These are phyloP conservation scores for Podospora comata DNA, from an alignment of 495 filamentous ascomycete species.

Conservation along the genomic window DNA sequence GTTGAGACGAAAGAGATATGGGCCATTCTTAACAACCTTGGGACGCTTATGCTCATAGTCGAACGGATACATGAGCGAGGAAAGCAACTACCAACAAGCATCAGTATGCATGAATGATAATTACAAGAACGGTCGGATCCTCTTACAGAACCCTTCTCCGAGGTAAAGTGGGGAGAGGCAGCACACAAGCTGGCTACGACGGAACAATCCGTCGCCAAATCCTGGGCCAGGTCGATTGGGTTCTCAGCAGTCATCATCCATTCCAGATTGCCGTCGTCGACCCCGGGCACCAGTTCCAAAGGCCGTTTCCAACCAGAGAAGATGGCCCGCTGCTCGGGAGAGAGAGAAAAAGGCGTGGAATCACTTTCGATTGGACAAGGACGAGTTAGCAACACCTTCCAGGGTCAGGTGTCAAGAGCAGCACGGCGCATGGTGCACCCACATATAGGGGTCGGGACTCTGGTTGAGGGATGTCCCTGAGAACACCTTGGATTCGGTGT, in stretches of 20 bases:
- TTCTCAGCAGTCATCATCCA: conserved; percentile 53
- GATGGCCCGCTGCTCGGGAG: conserved; percentile 62
- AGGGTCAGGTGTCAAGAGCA: neutral
- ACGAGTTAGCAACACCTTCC: conserved; percentile 12
- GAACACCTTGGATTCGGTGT: conserved; percentile 58
- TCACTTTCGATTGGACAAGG: conserved; percentile 53
- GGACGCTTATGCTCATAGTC: conserved; percentile 55
- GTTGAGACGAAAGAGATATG: conserved; percentile 86
- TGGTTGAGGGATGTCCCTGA: conserved; percentile 25
- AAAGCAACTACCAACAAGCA: conserved; percentile 53
- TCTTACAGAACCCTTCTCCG: conserved; percentile 37
- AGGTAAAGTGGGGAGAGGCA: conserved; percentile 48
- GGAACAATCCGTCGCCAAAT: conserved; percentile 91
- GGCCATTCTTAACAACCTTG: conserved; percentile 67
- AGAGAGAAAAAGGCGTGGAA: conserved; percentile 61
- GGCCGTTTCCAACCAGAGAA: conserved; percentile 83
- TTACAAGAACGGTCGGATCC: neutral
- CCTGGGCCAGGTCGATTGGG: conserved; percentile 81
- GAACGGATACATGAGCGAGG: conserved; percentile 70
- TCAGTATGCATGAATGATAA: neutral
- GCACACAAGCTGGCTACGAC: conserved; percentile 95
- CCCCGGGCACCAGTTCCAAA: conserved; percentile 44
- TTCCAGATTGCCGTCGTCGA: conserved; percentile 19
- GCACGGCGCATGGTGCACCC: conserved; percentile 14
- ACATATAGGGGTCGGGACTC: conserved; percentile 37